Evolutionary conservation across 1,139 yeast genomes (phyloP).

Genomic region (Candida pseudoviswanathii): DNA sequence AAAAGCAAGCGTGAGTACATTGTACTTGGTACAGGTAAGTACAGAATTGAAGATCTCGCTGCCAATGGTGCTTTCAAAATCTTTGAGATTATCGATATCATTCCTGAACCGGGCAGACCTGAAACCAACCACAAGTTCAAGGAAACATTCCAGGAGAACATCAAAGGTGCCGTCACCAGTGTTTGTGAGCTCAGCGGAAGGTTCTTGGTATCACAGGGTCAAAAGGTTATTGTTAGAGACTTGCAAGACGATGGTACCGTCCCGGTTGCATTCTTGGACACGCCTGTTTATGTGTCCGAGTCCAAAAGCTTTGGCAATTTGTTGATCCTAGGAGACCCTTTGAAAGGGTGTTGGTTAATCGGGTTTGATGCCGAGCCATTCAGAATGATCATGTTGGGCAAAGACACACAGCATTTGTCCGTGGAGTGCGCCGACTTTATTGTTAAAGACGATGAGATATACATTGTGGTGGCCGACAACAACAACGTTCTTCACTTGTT

Average conservation of each 20-base stretch:
- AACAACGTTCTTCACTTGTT: slow-evolving; percentile 70
- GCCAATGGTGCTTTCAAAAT: slow-evolving; percentile 80
- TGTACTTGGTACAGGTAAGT: slow-evolving; percentile 76
- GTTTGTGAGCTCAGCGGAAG: slow-evolving; percentile 84
- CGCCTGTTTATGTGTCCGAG: slow-evolving; percentile 77
- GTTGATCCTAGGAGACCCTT: slow-evolving; percentile 75
- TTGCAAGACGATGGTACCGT: slow-evolving; percentile 81
- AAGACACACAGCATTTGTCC: slow-evolving; percentile 65
- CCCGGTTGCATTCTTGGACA: slow-evolving; percentile 92
- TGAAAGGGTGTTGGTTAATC: slow-evolving; percentile 77
- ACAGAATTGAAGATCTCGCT: slow-evolving; percentile 81
- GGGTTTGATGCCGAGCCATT: slow-evolving; percentile 97
- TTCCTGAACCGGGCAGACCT: slow-evolving; percentile 88
- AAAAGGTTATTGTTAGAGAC: slow-evolving; percentile 79
- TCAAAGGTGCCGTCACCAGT: slow-evolving; percentile 84
- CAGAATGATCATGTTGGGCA: slow-evolving; percentile 77
- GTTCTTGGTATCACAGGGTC: slow-evolving; percentile 85
- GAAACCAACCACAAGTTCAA: slow-evolving; percentile 82
- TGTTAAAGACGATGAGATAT: slow-evolving; percentile 68
- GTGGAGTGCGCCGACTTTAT: slow-evolving; percentile 73
- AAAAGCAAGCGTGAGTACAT: slow-evolving; percentile 65
- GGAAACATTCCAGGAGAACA: slow-evolving; percentile 71
- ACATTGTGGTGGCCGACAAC: slow-evolving; percentile 69
- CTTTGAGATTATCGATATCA: slow-evolving; percentile 77
- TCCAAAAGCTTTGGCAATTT: slow-evolving; percentile 83